These are phyloP conservation scores for Athelia psychrophila DNA, from an alignment of 1,284 basidiomycete genomes.

Conservation along the genomic window DNA sequence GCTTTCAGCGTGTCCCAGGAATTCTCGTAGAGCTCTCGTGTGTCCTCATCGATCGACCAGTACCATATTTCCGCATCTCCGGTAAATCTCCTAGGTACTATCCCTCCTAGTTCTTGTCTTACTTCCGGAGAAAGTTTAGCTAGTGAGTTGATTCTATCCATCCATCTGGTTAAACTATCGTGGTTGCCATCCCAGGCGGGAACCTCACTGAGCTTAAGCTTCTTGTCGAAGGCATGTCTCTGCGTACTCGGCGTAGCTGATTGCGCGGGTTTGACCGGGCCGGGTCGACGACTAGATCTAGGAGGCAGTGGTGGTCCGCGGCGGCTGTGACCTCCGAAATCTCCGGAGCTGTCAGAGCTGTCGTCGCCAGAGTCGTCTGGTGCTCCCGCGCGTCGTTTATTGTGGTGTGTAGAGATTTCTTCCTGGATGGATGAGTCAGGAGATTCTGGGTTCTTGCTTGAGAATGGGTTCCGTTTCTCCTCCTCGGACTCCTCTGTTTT, in stretches of 20 bases:
- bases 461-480: too few species aligned
- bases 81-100: background rate
- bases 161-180: background rate
- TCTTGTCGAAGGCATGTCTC: background rate
- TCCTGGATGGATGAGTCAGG: too few species aligned
- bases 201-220: background rate
- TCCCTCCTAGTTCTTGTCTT: background rate
- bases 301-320: background rate
- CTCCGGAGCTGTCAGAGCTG: background rate
- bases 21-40: background rate
- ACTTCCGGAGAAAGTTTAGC: background rate
- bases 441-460: too few species aligned
- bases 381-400: too few species aligned
- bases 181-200: background rate
- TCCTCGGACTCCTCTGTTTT: too few species aligned
- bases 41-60: background rate
- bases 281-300: background rate
- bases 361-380: background rate
- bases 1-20: background rate
- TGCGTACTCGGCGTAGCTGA: too few species aligned
- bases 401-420: too few species aligned
- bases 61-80: background rate
- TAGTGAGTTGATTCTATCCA: background rate
- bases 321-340: too few species aligned
- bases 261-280: background rate